A percentile compares a stretch with the other conserved stretches of the same genome.
These are phyloP conservation scores for Sporothrix phasma DNA, from an alignment of 2,329 filamentous ascomycete genomes.

Conservation along the genomic window DNA sequence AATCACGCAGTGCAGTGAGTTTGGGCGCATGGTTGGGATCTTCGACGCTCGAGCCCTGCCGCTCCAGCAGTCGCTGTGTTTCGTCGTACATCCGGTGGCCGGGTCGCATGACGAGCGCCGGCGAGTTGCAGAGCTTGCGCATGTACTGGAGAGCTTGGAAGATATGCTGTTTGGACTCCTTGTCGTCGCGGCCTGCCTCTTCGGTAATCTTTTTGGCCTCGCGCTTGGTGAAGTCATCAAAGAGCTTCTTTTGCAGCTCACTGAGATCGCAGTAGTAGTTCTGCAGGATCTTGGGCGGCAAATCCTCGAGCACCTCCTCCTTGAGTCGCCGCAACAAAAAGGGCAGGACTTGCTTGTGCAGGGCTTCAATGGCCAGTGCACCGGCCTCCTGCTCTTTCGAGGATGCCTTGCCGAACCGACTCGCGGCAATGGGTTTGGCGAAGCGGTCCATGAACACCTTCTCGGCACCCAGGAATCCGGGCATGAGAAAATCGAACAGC, in stretches of 20 bases:
- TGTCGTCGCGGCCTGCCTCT: conserved; percentile 75
- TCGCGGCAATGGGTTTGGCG: conserved; percentile 88
- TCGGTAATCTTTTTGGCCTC: conserved; percentile 81
- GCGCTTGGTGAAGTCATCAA: conserved; percentile 92
- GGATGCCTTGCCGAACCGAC: conserved; percentile 90
- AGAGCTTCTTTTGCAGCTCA: conserved; percentile 86
- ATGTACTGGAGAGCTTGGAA: conserved; percentile 99
- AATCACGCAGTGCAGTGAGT: conserved; percentile 75
- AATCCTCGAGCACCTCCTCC: conserved; percentile 91
- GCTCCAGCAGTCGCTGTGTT: conserved; percentile 69
- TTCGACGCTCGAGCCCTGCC: conserved; percentile 70
- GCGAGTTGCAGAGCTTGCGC: conserved; percentile 98
- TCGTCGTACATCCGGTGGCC: conserved; percentile 83
- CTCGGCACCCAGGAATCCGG: conserved; percentile 85
- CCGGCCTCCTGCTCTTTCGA: conserved; percentile 98
- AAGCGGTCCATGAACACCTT: conserved; percentile 96
- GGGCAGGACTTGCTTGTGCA: conserved; percentile 95
- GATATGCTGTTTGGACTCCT: conserved; percentile 93
- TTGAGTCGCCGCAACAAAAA: conserved; percentile 94
- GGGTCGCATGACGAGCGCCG: conserved; percentile 90
- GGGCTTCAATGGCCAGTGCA: conserved; percentile 89
- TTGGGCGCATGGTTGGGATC: conserved; percentile 88
- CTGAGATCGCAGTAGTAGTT: conserved; percentile 99
- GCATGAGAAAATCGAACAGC: conserved; percentile 97
- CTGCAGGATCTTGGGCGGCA: conserved; percentile 95